A percentile compares a stretch with the other conserved stretches of the same genome.
Evolutionary conservation across 2,329 filamentous ascomycete genomes (phyloP).

Genomic region (Teratosphaeria pseudoeucalypti): DNA sequence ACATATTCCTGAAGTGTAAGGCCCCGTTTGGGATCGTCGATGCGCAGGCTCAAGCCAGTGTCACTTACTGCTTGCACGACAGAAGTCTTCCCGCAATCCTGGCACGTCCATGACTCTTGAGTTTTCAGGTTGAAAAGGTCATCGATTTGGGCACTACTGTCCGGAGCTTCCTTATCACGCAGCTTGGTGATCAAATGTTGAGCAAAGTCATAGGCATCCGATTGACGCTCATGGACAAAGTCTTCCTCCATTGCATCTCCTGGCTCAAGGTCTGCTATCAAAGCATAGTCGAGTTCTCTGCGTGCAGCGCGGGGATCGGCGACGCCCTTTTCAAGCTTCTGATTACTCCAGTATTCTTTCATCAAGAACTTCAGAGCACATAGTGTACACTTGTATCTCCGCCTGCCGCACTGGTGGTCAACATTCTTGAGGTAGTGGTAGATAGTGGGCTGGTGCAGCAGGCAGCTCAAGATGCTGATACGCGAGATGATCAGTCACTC

Average conservation of each 20-base stretch:
- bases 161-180: not conserved
- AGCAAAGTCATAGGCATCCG: not conserved
- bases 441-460: constrained; percentile 35
- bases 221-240: not conserved
- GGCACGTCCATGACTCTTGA: not conserved
- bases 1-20: not conserved
- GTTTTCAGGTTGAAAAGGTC: not conserved
- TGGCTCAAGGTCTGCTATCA: not conserved
- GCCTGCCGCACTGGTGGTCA: not conserved
- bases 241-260: not conserved
- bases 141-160: not conserved
- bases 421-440: not conserved
- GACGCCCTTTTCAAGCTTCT: not conserved
- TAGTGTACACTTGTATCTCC: not conserved
- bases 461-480: constrained; percentile 2
- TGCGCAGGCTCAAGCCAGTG: not conserved
- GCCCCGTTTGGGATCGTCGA: not conserved
- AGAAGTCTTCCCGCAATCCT: not conserved
- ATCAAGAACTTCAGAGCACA: not conserved
- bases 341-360: not conserved
- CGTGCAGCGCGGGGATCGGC: not conserved
- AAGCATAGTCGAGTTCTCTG: not conserved
- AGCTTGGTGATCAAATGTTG: not conserved
- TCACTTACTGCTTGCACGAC: not conserved
- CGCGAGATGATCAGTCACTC: not conserved